A percentile compares a stretch with the other conserved stretches of the same genome.
Evolutionary conservation across 1,284 basidiomycete species (phyloP).

Genomic region (Marasmius fiardii): DNA sequence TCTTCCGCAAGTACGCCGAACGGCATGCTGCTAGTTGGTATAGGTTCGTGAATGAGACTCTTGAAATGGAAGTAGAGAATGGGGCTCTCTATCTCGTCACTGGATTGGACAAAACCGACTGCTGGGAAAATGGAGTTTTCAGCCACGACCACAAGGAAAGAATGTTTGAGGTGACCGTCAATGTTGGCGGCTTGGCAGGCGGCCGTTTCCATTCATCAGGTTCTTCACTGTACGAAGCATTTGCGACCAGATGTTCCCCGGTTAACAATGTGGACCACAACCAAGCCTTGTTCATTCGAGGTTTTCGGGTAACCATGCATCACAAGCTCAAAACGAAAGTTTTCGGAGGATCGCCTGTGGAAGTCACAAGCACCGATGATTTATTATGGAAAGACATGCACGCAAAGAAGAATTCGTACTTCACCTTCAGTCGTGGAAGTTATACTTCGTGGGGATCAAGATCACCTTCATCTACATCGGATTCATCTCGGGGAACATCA

Average conservation of each 20-base stretch:
- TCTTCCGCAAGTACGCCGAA: too few relatives aligned
- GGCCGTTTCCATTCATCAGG: neutral
- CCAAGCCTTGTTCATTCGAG: too few relatives aligned
- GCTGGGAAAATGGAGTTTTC: too few relatives aligned
- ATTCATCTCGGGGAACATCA: too few relatives aligned
- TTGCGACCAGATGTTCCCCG: neutral
- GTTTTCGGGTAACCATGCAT: neutral
- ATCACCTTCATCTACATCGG: too few relatives aligned
- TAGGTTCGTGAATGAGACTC: too few relatives aligned
- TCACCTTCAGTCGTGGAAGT: neutral
- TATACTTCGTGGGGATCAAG: too few relatives aligned
- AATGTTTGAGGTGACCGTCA: neutral
- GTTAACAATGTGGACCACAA: neutral
- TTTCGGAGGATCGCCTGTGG: neutral
- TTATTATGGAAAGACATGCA: neutral
- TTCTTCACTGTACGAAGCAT: neutral
- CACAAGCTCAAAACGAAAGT: too few relatives aligned
- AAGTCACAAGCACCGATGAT: neutral
- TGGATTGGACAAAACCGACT: conserved; percentile 6
- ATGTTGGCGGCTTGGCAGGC: neutral
- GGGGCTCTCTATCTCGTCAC: too few relatives aligned
- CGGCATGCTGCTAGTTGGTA: too few relatives aligned
- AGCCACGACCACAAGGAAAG: neutral
- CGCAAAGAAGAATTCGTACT: neutral
- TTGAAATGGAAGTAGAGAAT: too few relatives aligned